Evolutionary conservation across 2,329 filamentous ascomycete species (phyloP).

Genomic region (Fusarium udum): DNA sequence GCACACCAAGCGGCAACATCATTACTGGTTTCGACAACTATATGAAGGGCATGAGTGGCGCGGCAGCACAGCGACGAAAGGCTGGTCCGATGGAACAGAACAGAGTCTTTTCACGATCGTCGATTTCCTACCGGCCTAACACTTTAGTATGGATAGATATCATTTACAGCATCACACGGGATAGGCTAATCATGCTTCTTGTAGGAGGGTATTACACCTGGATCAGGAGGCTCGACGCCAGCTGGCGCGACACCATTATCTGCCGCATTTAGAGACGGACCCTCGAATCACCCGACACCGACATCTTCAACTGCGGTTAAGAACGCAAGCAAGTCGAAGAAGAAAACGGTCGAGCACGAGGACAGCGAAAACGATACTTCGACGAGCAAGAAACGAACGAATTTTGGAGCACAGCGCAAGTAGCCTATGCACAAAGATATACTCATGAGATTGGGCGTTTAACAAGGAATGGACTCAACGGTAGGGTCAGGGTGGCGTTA

Average conservation of each 20-base stretch:
- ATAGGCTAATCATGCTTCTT: not conserved
- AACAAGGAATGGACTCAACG: not conserved
- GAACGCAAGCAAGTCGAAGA: slow-evolving; percentile 61
- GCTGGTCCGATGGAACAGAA: slow-evolving; percentile 73
- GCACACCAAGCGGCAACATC: slow-evolving; percentile 90
- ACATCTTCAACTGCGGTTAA: slow-evolving; percentile 61
- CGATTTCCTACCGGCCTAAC: slow-evolving; percentile 67
- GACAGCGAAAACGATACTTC: slow-evolving; percentile 70
- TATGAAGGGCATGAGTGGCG: slow-evolving; percentile 84
- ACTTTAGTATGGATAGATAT: slow-evolving; percentile 44
- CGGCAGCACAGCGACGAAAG: slow-evolving; percentile 70
- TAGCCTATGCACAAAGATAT: slow-evolving; percentile 35
- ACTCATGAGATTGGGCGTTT: slow-evolving; percentile 9
- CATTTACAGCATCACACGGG: not conserved
- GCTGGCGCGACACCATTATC: slow-evolving; percentile 58
- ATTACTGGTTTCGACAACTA: slow-evolving; percentile 98
- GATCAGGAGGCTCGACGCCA: slow-evolving; percentile 52
- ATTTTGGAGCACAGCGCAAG: slow-evolving; percentile 66
- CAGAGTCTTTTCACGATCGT: slow-evolving; percentile 75
- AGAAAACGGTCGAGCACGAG: slow-evolving; percentile 57
- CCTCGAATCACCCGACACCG: slow-evolving; percentile 64
- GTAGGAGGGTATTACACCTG: slow-evolving; percentile 43
- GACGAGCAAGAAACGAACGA: slow-evolving; percentile 63
- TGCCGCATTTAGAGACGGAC: slow-evolving; percentile 60
- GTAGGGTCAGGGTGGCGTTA: slow-evolving; percentile 17